Percentiles rank a stretch among this genome's conserved stretches.
phyloP scores from a whole-genome alignment of 495 filamentous ascomycete species.

The Thermothielavioides terrestris region DNA sequence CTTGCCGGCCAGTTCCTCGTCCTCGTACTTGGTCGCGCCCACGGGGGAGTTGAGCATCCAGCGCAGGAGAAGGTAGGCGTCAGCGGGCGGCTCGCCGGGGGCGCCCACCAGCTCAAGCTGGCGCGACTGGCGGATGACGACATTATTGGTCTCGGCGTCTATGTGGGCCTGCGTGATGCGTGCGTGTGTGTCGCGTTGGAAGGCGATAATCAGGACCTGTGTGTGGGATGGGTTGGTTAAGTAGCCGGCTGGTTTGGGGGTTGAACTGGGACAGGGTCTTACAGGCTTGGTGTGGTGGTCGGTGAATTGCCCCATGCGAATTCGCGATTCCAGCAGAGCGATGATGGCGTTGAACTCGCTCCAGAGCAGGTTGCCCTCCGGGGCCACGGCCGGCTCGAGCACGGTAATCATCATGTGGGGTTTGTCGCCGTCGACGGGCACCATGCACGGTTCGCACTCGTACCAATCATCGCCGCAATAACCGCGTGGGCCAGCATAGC shows the following conservation, averaged over 20 bases:
- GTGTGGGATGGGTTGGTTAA: neutral
- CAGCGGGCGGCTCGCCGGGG: neutral
- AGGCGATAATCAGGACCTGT: neutral
- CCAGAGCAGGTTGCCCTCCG: neutral
- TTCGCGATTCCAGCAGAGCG: neutral
- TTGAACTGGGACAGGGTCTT: neutral
- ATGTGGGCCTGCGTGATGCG: constrained; percentile 1
- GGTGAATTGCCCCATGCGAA: neutral
- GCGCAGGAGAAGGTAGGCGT: neutral
- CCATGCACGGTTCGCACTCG: neutral
- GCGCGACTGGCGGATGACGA: neutral
- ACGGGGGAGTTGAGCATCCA: neutral
- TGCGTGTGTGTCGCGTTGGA: neutral
- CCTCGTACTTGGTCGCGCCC: neutral
- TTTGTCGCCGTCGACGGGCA: neutral
- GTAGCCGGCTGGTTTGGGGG: neutral
- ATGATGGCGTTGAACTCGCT: neutral
- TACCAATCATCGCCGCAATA: neutral
- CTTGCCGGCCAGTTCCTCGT: neutral
- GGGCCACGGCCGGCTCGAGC: neutral
- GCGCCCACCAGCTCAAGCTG: neutral
- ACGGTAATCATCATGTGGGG: neutral
- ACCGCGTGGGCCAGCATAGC: neutral
- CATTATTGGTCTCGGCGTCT: neutral
- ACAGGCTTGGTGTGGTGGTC: neutral